phyloP scores from a whole-genome alignment of 1,284 basidiomycete genomes.

The Veloboletus limbatus region DNA sequence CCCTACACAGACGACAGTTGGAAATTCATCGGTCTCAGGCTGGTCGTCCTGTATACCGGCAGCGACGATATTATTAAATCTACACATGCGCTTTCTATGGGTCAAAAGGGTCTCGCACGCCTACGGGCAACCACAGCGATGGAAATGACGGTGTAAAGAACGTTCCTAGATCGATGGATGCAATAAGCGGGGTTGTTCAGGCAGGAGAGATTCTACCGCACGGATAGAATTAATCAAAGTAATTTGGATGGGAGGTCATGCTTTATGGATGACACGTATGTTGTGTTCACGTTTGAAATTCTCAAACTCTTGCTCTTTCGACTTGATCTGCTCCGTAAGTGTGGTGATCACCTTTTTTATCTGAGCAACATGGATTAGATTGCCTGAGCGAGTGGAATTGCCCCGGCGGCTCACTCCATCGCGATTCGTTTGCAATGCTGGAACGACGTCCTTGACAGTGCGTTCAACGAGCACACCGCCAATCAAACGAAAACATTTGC shows the following conservation, averaged over 20 bases:
- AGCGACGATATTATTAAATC: conserved; percentile 5
- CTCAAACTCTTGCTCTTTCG: conserved; percentile 83
- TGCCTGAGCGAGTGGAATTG: background rate
- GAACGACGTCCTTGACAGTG: conserved; percentile 94
- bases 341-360: conserved; percentile 77
- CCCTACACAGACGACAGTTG: background rate
- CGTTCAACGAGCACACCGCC: conserved; percentile 96
- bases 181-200: background rate
- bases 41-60: background rate
- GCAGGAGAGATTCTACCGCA: conserved; percentile 1
- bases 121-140: background rate
- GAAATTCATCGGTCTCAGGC: conserved; percentile 2
- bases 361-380: conserved; percentile 38
- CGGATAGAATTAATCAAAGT: conserved; percentile 1
- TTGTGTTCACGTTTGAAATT: conserved; percentile 80
- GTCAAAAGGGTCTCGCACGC: background rate
- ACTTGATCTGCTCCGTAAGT: conserved; percentile 82
- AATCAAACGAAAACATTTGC: conserved; percentile 96
- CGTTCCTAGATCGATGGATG: background rate
- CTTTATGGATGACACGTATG: conserved; percentile 57
- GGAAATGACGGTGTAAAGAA: background rate
- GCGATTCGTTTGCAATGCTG: conserved; percentile 81
- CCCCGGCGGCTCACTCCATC: conserved; percentile 65
- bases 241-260: conserved; percentile 19
- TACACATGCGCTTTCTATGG: background rate